phyloP scores from a whole-genome alignment of 768 basidiomycete genomes.

The Suillus paluster region DNA sequence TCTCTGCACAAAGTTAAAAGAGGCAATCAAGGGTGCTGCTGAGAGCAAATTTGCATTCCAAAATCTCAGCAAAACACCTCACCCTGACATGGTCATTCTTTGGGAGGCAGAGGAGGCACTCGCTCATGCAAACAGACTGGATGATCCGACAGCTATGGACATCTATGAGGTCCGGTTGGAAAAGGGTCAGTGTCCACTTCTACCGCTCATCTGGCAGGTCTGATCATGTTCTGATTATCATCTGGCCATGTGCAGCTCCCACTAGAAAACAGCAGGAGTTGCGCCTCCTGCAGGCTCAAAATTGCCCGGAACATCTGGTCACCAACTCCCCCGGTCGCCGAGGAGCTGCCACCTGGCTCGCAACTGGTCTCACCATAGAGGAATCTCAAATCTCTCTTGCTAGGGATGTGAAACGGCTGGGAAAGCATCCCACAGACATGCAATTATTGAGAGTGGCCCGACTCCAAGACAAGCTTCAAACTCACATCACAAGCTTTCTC shows the following conservation, averaged over 20 bases:
- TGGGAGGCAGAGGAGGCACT: constrained; percentile 1
- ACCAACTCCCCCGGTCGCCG: background rate
- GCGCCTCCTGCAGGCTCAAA: background rate
- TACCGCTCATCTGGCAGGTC: no score
- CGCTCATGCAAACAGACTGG: background rate
- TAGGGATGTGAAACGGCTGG: background rate
- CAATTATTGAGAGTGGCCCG: background rate
- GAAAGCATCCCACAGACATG: background rate
- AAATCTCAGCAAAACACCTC: background rate
- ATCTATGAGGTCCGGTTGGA: constrained; percentile 10
- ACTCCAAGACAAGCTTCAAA: background rate
- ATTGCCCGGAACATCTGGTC: background rate
- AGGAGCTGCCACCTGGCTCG: constrained; percentile 8
- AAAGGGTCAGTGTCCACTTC: background rate
- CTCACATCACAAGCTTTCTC: background rate
- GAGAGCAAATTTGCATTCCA: background rate
- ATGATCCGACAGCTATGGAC: constrained; percentile 6
- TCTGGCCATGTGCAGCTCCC: background rate
- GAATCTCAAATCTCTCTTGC: constrained; percentile 2
- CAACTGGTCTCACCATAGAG: constrained; percentile 4
- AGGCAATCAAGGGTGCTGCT: background rate
- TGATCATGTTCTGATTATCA: no score
- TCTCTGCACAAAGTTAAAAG: constrained; percentile 5
- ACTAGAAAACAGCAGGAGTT: background rate
- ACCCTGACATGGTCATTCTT: background rate